phyloP scores from a whole-genome alignment of 352 stramenopile species.

The Blastocystis sp. region DNA sequence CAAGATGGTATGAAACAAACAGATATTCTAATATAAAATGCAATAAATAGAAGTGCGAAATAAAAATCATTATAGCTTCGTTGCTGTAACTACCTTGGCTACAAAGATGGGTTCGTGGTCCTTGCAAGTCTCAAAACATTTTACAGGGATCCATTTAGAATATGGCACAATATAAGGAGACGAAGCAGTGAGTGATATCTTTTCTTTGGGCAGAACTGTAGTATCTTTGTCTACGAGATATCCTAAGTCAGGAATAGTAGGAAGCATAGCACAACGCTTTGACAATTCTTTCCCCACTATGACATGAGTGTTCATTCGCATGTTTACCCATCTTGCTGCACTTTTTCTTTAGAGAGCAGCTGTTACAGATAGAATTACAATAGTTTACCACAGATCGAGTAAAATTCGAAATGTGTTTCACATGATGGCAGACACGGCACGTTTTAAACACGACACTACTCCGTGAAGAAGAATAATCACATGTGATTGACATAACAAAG shows the following conservation, averaged over 20 bases:
- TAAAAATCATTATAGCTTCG: not conserved
- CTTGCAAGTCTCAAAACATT: not conserved
- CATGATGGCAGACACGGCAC: not conserved
- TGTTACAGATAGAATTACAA: constrained; percentile 1
- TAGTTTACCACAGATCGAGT: not conserved
- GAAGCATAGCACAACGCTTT: no score
- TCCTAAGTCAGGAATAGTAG: not conserved
- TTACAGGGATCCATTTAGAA: not conserved
- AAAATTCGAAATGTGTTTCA: constrained; percentile 7
- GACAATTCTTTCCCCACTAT: not conserved
- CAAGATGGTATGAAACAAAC: not conserved
- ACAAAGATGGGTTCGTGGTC: not conserved
- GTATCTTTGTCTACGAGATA: not conserved
- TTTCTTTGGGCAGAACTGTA: not conserved
- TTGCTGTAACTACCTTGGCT: not conserved
- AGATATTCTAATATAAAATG: not conserved
- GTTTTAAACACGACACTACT: not conserved
- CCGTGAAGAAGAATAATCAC: not conserved
- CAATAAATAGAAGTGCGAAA: not conserved
- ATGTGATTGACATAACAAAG: not conserved
- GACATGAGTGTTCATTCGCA: not conserved
- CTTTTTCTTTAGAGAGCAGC: not conserved
- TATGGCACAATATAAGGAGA: not conserved
- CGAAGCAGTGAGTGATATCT: not conserved
- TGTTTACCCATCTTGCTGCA: not conserved